A percentile compares a stretch with the other conserved stretches of the same genome.
These are phyloP conservation scores for Sisymbrium altissimum DNA, from an alignment of 345 rosid species.

Conservation along the genomic window DNA sequence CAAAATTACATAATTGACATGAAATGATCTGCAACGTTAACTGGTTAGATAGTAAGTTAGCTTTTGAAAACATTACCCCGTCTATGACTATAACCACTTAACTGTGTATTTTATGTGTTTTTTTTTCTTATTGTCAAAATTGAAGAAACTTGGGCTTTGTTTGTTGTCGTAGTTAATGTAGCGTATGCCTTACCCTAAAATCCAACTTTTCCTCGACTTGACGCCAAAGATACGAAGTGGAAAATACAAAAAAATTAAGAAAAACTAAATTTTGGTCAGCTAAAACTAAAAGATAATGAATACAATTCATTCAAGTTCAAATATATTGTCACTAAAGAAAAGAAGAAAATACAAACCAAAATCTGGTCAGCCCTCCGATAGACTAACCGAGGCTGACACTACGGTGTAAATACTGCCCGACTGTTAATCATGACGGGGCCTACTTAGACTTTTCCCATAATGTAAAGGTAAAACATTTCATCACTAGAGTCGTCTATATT, in stretches of 20 bases:
- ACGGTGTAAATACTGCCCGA: not conserved
- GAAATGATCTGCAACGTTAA: not conserved
- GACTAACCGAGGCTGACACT: not conserved
- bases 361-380: not conserved
- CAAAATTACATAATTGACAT: not conserved
- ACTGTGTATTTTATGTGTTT: not conserved
- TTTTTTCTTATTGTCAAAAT: not conserved
- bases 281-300: not conserved
- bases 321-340: not conserved
- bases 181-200: slow-evolving; percentile 17
- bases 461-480: not conserved
- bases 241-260: slow-evolving; percentile 2
- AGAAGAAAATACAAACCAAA: not conserved
- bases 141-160: not conserved
- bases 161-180: slow-evolving; percentile 3
- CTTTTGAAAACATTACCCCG: not conserved
- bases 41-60: not conserved
- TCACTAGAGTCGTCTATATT: not conserved
- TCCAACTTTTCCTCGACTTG: slow-evolving; percentile 17
- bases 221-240: slow-evolving; percentile 21
- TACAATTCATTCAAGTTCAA: not conserved
- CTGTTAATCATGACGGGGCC: not conserved
- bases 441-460: not conserved
- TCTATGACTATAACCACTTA: not conserved
- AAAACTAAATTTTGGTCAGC: not conserved